Evolutionary conservation across 2,329 filamentous ascomycete genomes (phyloP).

Genomic region (Incumbomyces lentus): DNA sequence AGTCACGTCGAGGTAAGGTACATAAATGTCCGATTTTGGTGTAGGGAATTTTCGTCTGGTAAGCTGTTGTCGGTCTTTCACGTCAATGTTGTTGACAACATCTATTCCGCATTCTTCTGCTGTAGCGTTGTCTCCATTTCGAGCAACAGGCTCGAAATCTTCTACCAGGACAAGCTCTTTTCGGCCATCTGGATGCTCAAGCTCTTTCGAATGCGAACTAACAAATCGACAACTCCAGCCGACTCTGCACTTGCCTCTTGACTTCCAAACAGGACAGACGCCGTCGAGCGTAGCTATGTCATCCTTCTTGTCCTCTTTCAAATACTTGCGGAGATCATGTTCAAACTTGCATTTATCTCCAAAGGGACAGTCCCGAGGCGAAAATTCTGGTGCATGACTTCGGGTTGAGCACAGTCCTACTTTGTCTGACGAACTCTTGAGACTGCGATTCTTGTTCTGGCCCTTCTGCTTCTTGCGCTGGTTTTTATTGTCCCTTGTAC

Average conservation of each 20-base stretch:
- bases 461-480: slow-evolving; percentile 55
- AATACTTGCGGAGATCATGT: slow-evolving; percentile 77
- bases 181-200: slow-evolving; percentile 64
- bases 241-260: slow-evolving; percentile 63
- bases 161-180: slow-evolving; percentile 69
- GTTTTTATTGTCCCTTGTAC: slow-evolving; percentile 34
- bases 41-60: slow-evolving; percentile 61
- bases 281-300: slow-evolving; percentile 68
- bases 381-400: slow-evolving; percentile 66
- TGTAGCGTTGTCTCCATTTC: slow-evolving; percentile 7
- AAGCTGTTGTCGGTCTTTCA: slow-evolving; percentile 62
- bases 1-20: slow-evolving; percentile 65
- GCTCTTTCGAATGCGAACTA: slow-evolving; percentile 73
- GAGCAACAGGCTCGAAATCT: slow-evolving; percentile 28
- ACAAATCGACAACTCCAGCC: slow-evolving; percentile 96
- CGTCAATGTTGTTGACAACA: slow-evolving; percentile 63
- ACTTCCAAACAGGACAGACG: slow-evolving; percentile 71
- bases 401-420: slow-evolving; percentile 69
- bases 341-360: slow-evolving; percentile 71
- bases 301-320: slow-evolving; percentile 68
- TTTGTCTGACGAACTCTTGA: slow-evolving; percentile 68
- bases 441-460: slow-evolving; percentile 75
- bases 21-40: slow-evolving; percentile 63
- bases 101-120: slow-evolving; percentile 41
- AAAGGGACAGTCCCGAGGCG: slow-evolving; percentile 62